A percentile compares a stretch with the other conserved stretches of the same genome.
Evolutionary conservation across 176 grass and related monocot genomes (phyloP).

Genomic region (Aegilops tauschii): DNA sequence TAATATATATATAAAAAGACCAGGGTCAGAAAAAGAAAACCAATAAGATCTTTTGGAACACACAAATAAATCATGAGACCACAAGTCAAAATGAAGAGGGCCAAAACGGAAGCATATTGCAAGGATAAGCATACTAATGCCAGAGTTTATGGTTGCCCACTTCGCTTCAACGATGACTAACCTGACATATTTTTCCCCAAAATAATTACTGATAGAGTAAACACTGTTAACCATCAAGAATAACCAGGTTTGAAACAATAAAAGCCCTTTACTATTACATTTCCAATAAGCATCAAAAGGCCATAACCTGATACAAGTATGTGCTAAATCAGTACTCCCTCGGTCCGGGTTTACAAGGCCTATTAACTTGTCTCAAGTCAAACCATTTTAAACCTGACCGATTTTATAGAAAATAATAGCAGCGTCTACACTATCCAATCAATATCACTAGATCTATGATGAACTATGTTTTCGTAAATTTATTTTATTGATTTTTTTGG

Average conservation of each 20-base stretch:
- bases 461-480: background rate
- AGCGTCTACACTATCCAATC: background rate
- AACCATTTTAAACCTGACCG: background rate
- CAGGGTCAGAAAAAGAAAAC: background rate
- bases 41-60: background rate
- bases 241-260: background rate
- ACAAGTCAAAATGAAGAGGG: background rate
- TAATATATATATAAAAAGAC: background rate
- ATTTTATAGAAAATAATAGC: background rate
- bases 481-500: background rate
- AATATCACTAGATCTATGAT: background rate
- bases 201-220: background rate
- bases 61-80: background rate
- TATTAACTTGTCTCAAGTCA: background rate
- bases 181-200: background rate
- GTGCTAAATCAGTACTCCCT: background rate
- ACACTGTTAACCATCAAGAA: background rate
- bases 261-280: background rate
- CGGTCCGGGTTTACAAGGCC: background rate
- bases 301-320: background rate
- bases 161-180: background rate
- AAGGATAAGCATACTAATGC: background rate
- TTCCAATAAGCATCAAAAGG: constrained; percentile 14
- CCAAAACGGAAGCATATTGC: background rate
- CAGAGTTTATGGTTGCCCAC: background rate